These are phyloP conservation scores for Sisymbrium altissimum DNA, from an alignment of 345 rosid genomes.

Conservation along the genomic window DNA sequence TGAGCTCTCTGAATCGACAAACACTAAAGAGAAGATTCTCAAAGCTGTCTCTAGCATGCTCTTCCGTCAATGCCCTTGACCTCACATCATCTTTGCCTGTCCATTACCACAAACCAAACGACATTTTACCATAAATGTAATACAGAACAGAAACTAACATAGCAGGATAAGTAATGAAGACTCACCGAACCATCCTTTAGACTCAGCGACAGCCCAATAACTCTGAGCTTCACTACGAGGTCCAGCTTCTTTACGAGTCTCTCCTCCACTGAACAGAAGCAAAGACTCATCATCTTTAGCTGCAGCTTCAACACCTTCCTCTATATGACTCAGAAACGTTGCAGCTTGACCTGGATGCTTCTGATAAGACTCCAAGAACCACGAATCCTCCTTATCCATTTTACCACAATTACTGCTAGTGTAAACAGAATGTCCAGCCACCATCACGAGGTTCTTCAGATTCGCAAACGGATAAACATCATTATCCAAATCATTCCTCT, in stretches of 20 bases:
- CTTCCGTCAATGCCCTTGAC: slow-evolving; percentile 86
- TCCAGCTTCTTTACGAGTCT: slow-evolving; percentile 92
- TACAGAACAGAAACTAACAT: slow-evolving; percentile 4
- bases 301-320: slow-evolving; percentile 62
- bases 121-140: neutral
- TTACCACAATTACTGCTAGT: slow-evolving; percentile 74
- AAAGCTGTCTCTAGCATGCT: slow-evolving; percentile 96
- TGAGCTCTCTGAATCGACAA: slow-evolving; percentile 91
- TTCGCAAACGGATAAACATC: slow-evolving; percentile 57
- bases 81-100: slow-evolving; percentile 75
- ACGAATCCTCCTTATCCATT: slow-evolving; percentile 78
- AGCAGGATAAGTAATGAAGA: slow-evolving; percentile 1
- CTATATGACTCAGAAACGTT: slow-evolving; percentile 78
- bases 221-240: slow-evolving; percentile 99
- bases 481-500: slow-evolving; percentile 33
- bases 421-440: slow-evolving; percentile 95
- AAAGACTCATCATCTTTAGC: slow-evolving; percentile 64
- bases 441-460: slow-evolving; percentile 86
- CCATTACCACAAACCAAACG: slow-evolving; percentile 23
- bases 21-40: slow-evolving; percentile 94
- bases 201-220: slow-evolving; percentile 95
- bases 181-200: slow-evolving; percentile 97
- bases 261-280: slow-evolving; percentile 97
- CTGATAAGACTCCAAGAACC: slow-evolving; percentile 96
- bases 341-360: slow-evolving; percentile 92